A percentile compares a stretch with the other conserved stretches of the same genome.
Evolutionary conservation across 2,329 filamentous ascomycete genomes (phyloP).

Genomic region (Fusarium piperis): DNA sequence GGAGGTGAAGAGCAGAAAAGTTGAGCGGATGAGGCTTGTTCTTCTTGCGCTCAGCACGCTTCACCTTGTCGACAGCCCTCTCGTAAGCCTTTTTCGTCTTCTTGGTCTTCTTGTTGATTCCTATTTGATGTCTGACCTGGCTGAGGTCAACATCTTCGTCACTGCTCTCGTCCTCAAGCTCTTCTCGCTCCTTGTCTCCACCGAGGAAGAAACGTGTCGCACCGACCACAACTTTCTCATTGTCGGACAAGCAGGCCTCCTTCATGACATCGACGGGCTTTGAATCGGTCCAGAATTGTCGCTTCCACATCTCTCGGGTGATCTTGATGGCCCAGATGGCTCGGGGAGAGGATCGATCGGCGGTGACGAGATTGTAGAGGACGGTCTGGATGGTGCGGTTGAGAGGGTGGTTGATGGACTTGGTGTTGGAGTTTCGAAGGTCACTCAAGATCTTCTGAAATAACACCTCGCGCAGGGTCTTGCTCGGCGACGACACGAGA

Average conservation of each 20-base stretch:
- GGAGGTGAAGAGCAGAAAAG: constrained; percentile 92
- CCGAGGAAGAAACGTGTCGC: constrained; percentile 95
- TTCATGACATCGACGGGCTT: constrained; percentile 99
- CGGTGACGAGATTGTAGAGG: constrained; percentile 89
- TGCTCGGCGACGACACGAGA: constrained; percentile 90
- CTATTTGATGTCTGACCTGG: constrained; percentile 83
- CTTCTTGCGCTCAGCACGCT: constrained; percentile 88
- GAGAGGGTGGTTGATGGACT: constrained; percentile 88
- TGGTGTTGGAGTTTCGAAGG: constrained; percentile 86
- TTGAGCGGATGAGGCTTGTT: constrained; percentile 87
- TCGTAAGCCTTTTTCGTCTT: constrained; percentile 84
- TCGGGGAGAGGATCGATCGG: constrained; percentile 84
- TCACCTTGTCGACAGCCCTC: constrained; percentile 83
- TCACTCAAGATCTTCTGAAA: constrained; percentile 92
- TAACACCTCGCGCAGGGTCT: constrained; percentile 84
- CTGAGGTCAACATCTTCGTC: constrained; percentile 82
- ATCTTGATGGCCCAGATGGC: constrained; percentile 97
- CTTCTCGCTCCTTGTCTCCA: constrained; percentile 94
- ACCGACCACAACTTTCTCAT: constrained; percentile 90
- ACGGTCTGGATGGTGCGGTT: constrained; percentile 95
- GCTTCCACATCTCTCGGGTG: constrained; percentile 94
- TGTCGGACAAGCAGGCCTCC: constrained; percentile 86
- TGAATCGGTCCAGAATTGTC: constrained; percentile 94
- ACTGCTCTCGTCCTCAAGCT: constrained; percentile 87
- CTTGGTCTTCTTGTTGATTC: constrained; percentile 96